phyloP scores from a whole-genome alignment of 1,284 basidiomycete genomes.

The Trichosporon faecale region DNA sequence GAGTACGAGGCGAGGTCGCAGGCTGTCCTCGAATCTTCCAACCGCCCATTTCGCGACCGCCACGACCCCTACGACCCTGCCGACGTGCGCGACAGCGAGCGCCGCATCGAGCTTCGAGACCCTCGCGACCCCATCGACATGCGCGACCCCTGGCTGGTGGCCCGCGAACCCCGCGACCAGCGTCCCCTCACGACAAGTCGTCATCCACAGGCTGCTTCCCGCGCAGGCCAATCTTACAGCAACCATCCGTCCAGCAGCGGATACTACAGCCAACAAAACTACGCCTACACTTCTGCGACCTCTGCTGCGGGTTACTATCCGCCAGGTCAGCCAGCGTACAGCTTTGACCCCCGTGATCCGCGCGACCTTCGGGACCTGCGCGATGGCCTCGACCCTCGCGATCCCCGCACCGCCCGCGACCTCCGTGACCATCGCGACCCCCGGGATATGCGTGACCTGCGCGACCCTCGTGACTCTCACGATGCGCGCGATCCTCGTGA shows the following conservation, averaged over 20 bases:
- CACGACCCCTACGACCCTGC: background rate
- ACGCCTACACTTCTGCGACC: background rate
- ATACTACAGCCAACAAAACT: background rate
- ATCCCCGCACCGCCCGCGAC: slow-evolving; percentile 4
- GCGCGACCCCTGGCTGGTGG: background rate
- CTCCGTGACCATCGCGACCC: background rate
- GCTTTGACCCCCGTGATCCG: background rate
- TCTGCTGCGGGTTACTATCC: background rate
- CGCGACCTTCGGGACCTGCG: background rate
- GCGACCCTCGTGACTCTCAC: background rate
- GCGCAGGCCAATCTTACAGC: background rate
- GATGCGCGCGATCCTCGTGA: background rate
- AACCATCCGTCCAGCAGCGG: background rate
- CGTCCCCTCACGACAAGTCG: background rate
- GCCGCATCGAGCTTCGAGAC: background rate
- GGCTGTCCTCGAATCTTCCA: background rate
- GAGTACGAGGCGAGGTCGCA: slow-evolving; percentile 2
- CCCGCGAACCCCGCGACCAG: background rate
- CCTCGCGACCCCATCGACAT: background rate
- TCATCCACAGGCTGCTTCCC: background rate
- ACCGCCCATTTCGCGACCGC: background rate
- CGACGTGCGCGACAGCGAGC: background rate
- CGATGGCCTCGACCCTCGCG: background rate
- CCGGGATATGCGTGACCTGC: background rate
- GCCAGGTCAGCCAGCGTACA: background rate